Base-by-base conservation (phyloP, 31 red algal genomes). In the Odonthalia washingtoniensis region DNA sequence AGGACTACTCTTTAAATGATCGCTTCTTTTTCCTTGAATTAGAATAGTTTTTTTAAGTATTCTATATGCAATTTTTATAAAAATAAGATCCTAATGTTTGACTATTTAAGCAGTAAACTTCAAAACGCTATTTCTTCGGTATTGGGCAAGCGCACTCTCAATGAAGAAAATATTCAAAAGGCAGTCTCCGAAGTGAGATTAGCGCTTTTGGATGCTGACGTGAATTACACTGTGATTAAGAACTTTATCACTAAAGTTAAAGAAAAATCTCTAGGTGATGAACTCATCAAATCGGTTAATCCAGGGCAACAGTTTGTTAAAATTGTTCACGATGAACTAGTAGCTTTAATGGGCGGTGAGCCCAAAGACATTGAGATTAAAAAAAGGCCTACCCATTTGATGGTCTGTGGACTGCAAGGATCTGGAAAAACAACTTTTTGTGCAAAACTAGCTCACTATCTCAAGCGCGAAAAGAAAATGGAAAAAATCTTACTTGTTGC, bases 131-230 rank as follows among this genome's bases (percentile, higher is more conserved):
- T 92, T 24, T 35, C 49, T 18, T 17, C 30, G 12, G 33, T 94
- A 27, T 72, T 46, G 27, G 89, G 87, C 41, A 31, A 36, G 14
- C 79, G 53, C 41, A 65, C 75, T 32, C 63, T 94, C 62, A 86
- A 78, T 26, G 91, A 94, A 66, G 72, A 42, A 12, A 77, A 94
- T 41, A 46, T 94, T 45, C 44, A 82, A 27, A 49, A 73, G 35
- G 74, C 91, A 36, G 28, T 94, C 26, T 73, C 32, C n/a, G 77
- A 94, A 36, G 74, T 94, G 24, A 39, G 87, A n/a, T 32, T 44
- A 17, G 91, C 91, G 42, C 60, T 94, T 38, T 52, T 94, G 16
- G 91, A 91, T n/a, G 91, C 91, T 17, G 91, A 94, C 36, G 91
- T 90, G 5, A 84, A 91, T 60, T 64, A 84, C 6, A 60, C 52